Evolutionary conservation across 768 basidiomycete genomes (phyloP).

Genomic region (Leccinum sublutescens): DNA sequence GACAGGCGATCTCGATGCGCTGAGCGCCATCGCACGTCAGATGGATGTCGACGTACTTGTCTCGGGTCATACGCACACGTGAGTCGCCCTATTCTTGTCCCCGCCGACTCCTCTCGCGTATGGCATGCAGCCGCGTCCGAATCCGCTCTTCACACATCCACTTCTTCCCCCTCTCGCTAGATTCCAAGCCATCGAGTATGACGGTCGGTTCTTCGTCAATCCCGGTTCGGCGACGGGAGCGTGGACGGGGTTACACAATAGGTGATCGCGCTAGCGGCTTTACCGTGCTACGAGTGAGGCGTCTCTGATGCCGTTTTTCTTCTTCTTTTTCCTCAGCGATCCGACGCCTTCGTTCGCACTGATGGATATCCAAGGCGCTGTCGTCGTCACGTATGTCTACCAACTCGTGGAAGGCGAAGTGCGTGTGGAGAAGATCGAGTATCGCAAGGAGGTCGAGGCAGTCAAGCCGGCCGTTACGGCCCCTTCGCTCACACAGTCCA

Average conservation of each 20-base stretch:
- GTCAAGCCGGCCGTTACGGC: slow-evolving; percentile 28
- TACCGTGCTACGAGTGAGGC: neutral
- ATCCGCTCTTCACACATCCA: neutral
- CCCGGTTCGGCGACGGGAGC: slow-evolving; percentile 95
- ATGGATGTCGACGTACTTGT: slow-evolving; percentile 98
- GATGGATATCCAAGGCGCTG: slow-evolving; percentile 96
- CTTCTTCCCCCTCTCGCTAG: slow-evolving; percentile 36
- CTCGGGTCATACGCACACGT: slow-evolving; percentile 94
- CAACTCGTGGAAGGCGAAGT: slow-evolving; percentile 93
- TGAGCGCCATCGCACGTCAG: slow-evolving; percentile 84
- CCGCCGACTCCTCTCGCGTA: neutral
- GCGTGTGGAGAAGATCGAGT: slow-evolving; percentile 89
- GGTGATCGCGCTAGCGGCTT: neutral
- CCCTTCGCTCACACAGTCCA: slow-evolving; percentile 30
- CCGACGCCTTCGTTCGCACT: slow-evolving; percentile 93
- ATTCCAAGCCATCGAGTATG: slow-evolving; percentile 92
- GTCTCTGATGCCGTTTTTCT: neutral
- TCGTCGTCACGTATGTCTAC: slow-evolving; percentile 97
- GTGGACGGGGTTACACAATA: slow-evolving; percentile 62
- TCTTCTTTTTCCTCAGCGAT: slow-evolving; percentile 47
- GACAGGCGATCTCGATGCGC: slow-evolving; percentile 87
- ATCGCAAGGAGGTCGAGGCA: slow-evolving; percentile 58
- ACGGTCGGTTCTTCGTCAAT: slow-evolving; percentile 91
- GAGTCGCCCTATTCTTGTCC: slow-evolving; percentile 29
- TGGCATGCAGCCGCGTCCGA: neutral